Conservation (phyloP, 768 basidiomycete genomes). For the Neoboletus magnificus region DNA sequence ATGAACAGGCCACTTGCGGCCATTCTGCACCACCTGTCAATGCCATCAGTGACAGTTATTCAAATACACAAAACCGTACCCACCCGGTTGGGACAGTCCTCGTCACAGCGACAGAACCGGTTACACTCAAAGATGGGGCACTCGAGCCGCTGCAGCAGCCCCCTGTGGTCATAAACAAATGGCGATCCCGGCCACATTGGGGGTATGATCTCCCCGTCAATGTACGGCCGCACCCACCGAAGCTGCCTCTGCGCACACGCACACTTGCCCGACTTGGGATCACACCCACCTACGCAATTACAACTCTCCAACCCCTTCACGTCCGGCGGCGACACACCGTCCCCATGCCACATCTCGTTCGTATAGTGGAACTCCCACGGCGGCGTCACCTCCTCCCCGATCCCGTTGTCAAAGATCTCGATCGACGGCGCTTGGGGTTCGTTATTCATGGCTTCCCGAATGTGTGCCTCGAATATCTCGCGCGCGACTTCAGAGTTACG, state of each 20-base stretch:
- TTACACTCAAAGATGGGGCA: conserved; percentile 87
- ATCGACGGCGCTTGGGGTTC: conserved; percentile 72
- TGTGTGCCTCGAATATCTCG: conserved; percentile 59
- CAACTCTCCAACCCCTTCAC: conserved; percentile 59
- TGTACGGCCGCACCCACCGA: conserved; percentile 28
- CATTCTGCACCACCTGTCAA: conserved; percentile 76
- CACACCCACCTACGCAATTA: conserved; percentile 67
- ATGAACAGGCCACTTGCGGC: conserved; percentile 57
- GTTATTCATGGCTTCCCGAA: conserved; percentile 58
- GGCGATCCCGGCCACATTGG: conserved; percentile 42
- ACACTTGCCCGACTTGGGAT: conserved; percentile 67
- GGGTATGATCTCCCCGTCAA: conserved; percentile 16
- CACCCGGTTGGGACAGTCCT: conserved; percentile 80
- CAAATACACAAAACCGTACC: neutral
- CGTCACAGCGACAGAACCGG: conserved; percentile 73
- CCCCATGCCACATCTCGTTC: conserved; percentile 73
- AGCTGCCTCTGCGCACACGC: conserved; percentile 62
- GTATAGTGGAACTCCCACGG: conserved; percentile 87
- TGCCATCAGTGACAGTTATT: neutral
- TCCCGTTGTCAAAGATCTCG: conserved; percentile 54
- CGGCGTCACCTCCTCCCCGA: conserved; percentile 69
- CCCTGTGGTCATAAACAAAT: conserved; percentile 68
- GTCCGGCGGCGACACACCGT: conserved; percentile 66
- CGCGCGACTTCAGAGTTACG: conserved; percentile 44
- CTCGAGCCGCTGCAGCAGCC: conserved; percentile 46